Conservation (phyloP, 345 rosid species). For the Stellera chamaejasme region DNA sequence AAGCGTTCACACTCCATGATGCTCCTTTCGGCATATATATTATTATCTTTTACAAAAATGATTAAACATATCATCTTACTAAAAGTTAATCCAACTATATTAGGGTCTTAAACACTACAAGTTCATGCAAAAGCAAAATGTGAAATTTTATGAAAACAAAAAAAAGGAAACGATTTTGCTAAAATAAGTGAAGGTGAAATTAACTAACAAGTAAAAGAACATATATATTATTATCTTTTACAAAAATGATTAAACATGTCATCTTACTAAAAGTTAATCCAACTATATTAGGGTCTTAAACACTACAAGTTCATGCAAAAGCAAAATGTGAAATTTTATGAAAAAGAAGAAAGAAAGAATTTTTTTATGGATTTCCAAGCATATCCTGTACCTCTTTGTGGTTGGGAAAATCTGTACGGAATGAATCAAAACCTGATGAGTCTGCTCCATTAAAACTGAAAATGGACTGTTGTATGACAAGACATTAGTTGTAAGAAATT, state of each 20-base stretch:
- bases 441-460: slow-evolving; percentile 96
- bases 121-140: not conserved
- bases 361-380: slow-evolving; percentile 1
- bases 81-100: not conserved
- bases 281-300: not conserved
- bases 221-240: too few species aligned
- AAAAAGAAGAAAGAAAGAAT: too few species aligned
- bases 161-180: not conserved
- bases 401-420: slow-evolving; percentile 70
- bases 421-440: slow-evolving; percentile 81
- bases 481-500: not conserved
- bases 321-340: not conserved
- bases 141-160: not conserved
- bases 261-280: not conserved
- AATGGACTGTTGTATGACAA: slow-evolving; percentile 57
- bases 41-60: too few species aligned
- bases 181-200: not conserved
- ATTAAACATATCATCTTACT: too few species aligned
- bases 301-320: not conserved
- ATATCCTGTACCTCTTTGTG: slow-evolving; percentile 60
- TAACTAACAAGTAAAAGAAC: not conserved
- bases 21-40: too few species aligned
- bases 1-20: too few species aligned
- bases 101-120: not conserved
- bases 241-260: too few species aligned